Conservation (phyloP, 1,284 basidiomycete genomes). For the Microbotryum saponariae region DNA sequence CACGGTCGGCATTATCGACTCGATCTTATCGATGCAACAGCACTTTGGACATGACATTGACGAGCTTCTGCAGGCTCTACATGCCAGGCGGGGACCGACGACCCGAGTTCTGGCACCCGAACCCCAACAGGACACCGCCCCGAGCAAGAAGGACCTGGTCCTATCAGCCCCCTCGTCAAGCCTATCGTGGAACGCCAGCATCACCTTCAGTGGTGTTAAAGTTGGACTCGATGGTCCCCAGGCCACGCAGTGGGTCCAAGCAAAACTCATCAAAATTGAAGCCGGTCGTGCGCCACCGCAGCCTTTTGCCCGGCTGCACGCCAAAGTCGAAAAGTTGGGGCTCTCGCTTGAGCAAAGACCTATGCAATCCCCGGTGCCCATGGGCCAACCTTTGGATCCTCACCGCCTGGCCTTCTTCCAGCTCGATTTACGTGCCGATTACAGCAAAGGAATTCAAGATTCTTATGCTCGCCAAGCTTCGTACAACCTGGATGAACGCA, state of each 20-base stretch:
- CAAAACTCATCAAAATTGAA: constrained; percentile 53
- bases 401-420: constrained; percentile 72
- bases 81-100: constrained; percentile 38
- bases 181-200: constrained; percentile 43
- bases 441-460: constrained; percentile 34
- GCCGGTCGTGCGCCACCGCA: constrained; percentile 1
- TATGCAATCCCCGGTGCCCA: constrained; percentile 34
- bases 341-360: constrained; percentile 60
- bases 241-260: constrained; percentile 65
- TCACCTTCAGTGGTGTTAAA: constrained; percentile 66
- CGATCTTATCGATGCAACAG: constrained; percentile 65
- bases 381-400: constrained; percentile 43
- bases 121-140: neutral
- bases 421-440: constrained; percentile 53
- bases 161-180: neutral
- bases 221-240: constrained; percentile 63
- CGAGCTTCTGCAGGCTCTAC: constrained; percentile 57
- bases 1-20: constrained; percentile 72
- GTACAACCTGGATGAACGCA: constrained; percentile 1
- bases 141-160: neutral
- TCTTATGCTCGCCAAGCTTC: neutral
- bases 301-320: constrained; percentile 41
- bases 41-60: constrained; percentile 79
- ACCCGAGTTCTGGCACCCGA: neutral
- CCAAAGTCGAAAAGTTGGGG: constrained; percentile 60